Conservation (phyloP, 257 asterid genomes). For the Buddleja alternifolia region DNA sequence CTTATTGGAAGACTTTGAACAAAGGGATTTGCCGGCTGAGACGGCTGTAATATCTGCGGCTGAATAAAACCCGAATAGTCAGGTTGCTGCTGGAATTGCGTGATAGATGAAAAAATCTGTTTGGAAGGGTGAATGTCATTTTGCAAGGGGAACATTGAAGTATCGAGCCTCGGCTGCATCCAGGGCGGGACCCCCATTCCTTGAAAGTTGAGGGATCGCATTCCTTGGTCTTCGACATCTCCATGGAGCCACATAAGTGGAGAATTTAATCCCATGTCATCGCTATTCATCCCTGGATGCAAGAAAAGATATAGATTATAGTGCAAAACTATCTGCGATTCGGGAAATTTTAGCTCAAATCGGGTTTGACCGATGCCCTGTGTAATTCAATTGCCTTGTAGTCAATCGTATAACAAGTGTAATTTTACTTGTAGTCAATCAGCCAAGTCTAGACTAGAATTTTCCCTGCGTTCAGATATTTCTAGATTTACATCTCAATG, state of each 20-base stretch:
- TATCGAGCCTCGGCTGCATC: constrained; percentile 50
- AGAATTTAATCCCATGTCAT: constrained; percentile 46
- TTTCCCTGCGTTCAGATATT: too few species aligned
- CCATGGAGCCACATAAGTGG: constrained; percentile 45
- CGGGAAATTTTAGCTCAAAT: too few species aligned
- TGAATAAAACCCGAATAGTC: constrained; percentile 27
- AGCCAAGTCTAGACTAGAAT: too few species aligned
- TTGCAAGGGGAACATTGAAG: constrained; percentile 43
- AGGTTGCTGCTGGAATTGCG: constrained; percentile 47
- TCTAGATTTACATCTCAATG: too few species aligned
- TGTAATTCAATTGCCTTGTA: too few species aligned
- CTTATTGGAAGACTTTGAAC: constrained; percentile 37
- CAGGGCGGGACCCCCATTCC: constrained; percentile 51
- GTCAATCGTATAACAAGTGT: too few species aligned
- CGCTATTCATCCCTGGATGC: constrained; percentile 44
- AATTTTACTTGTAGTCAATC: too few species aligned
- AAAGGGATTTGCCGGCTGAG: constrained; percentile 33
- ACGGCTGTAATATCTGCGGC: constrained; percentile 37
- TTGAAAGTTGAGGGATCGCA: constrained; percentile 40
- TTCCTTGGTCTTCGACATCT: constrained; percentile 38
- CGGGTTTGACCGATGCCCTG: too few species aligned
- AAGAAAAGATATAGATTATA: constrained; percentile 17
- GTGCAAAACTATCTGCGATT: too few species aligned
- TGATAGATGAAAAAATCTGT: constrained; percentile 34
- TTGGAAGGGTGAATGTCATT: constrained; percentile 45